Conservation (phyloP, 208 protist genomes). For the Wallacemonas sp. region DNA sequence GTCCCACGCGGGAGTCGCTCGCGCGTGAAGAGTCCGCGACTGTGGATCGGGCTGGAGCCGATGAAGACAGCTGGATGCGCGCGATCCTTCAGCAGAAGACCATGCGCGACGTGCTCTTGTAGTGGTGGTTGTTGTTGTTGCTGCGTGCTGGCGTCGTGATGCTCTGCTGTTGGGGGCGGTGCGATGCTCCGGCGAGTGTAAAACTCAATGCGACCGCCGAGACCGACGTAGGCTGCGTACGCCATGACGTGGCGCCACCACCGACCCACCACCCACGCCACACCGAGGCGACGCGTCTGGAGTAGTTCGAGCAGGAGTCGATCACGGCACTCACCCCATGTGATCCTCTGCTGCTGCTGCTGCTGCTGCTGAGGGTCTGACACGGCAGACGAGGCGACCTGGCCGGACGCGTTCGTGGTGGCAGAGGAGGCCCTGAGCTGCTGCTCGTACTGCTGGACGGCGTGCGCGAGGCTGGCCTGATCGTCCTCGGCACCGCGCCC, state of each 20-base stretch:
- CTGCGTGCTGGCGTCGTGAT: too few species aligned
- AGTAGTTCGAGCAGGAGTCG: constrained; percentile 23
- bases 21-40: constrained; percentile 61
- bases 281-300: constrained; percentile 23
- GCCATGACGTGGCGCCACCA: constrained; percentile 26
- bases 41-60: constrained; percentile 65
- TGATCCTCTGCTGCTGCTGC: too few species aligned
- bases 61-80: constrained; percentile 55
- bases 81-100: constrained; percentile 30
- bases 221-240: constrained; percentile 53
- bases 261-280: constrained; percentile 15
- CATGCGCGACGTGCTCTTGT: too few species aligned
- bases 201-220: constrained; percentile 29
- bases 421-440: neutral
- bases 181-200: constrained; percentile 47
- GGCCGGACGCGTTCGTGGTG: neutral
- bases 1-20: constrained; percentile 45
- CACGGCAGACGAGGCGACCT: too few species aligned
- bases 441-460: neutral
- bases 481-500: too few species aligned
- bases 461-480: neutral
- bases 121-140: too few species aligned
- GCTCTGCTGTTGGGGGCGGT: constrained; percentile 21
- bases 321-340: constrained; percentile 3
- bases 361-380: too few species aligned